Conservation (phyloP, 2,329 filamentous ascomycete genomes). For the Alternaria gaisen region DNA sequence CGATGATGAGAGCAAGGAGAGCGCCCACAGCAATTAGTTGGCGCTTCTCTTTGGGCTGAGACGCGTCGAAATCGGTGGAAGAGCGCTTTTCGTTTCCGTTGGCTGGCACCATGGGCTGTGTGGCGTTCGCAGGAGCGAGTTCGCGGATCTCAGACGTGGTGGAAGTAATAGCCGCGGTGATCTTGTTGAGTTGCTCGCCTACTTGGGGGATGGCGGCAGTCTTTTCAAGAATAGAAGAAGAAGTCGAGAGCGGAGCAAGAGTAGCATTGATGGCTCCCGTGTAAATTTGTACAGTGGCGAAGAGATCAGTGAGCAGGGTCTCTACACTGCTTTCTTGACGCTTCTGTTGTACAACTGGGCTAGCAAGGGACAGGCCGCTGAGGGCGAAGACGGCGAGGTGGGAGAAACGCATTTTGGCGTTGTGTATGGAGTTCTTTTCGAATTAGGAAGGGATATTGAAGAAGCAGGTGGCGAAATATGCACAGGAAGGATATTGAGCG, state of each 20-base stretch:
- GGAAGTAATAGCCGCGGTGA: constrained; percentile 20
- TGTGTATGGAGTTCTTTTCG: background rate
- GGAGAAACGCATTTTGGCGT: constrained; percentile 26
- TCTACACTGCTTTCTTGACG: constrained; percentile 14
- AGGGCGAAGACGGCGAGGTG: constrained; percentile 23
- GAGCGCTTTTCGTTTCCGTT: background rate
- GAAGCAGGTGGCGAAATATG: background rate
- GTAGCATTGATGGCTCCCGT: constrained; percentile 33
- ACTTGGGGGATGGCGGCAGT: constrained; percentile 28
- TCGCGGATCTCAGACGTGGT: constrained; percentile 21
- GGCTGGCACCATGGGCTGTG: background rate
- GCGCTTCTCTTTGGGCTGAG: constrained; percentile 10
- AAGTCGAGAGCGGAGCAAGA: constrained; percentile 25
- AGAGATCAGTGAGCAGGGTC: constrained; percentile 27
- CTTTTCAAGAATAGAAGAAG: constrained; percentile 27
- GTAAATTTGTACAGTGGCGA: constrained; percentile 29
- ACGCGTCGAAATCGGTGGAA: background rate
- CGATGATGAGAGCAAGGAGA: constrained; percentile 27
- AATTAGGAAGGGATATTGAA: background rate
- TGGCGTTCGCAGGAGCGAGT: constrained; percentile 17
- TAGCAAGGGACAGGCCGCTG: constrained; percentile 25
- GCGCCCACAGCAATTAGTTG: constrained; percentile 21
- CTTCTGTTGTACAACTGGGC: constrained; percentile 17
- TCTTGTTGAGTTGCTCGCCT: constrained; percentile 24
- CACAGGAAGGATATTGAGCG: background rate